phyloP scores from a whole-genome alignment of 2,329 filamentous ascomycete species.

The Lecanicillium sp. region DNA sequence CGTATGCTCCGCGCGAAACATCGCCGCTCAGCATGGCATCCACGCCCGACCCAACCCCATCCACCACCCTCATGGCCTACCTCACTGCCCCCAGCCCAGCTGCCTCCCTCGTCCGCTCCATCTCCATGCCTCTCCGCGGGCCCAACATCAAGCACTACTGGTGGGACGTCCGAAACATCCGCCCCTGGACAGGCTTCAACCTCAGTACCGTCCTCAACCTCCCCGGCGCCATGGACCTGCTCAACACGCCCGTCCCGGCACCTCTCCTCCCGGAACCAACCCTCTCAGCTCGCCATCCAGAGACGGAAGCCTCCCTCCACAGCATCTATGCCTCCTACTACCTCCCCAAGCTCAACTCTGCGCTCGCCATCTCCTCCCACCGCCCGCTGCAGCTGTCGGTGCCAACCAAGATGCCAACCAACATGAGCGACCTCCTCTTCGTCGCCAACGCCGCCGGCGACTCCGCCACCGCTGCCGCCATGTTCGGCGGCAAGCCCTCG shows the following conservation, averaged over 20 bases:
- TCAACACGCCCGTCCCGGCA: constrained; percentile 60
- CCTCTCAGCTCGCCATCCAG: constrained; percentile 58
- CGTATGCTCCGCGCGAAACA: constrained; percentile 37
- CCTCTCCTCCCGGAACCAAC: constrained; percentile 52
- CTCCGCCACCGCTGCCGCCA: constrained; percentile 45
- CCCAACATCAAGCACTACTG: constrained; percentile 77
- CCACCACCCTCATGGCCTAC: constrained; percentile 69
- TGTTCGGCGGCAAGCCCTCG: constrained; percentile 39
- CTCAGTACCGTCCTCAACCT: constrained; percentile 63
- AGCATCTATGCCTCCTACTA: constrained; percentile 71
- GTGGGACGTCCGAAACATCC: constrained; percentile 90
- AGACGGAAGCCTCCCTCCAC: constrained; percentile 71
- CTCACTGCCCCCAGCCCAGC: constrained; percentile 75
- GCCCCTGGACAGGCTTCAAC: constrained; percentile 76
- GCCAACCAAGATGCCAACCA: constrained; percentile 23
- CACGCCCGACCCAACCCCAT: constrained; percentile 38
- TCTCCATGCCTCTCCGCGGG: constrained; percentile 61
- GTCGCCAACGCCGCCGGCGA: constrained; percentile 55
- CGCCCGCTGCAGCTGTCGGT: constrained; percentile 49
- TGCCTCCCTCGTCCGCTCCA: constrained; percentile 71
- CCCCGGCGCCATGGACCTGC: constrained; percentile 62
- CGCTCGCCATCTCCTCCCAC: constrained; percentile 67
- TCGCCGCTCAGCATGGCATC: constrained; percentile 34
- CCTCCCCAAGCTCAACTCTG: constrained; percentile 79
- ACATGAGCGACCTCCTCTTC: constrained; percentile 51